Conservation (phyloP, 768 basidiomycete species). For the Boletus subcaerulescens region DNA sequence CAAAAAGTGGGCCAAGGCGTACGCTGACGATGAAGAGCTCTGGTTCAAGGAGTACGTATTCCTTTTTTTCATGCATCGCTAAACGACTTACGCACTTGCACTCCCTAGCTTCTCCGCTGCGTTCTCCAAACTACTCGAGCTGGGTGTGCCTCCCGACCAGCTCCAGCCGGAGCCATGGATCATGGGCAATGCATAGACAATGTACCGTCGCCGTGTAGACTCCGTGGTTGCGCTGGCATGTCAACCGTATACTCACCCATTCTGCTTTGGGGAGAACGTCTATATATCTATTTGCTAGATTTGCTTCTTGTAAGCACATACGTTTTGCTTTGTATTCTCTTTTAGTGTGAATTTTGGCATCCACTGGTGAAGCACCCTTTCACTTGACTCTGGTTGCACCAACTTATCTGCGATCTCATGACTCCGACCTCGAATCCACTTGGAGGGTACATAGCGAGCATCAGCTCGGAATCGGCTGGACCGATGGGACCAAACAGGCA, state of each 20-base stretch:
- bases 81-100: not conserved
- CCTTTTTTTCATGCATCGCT: not conserved
- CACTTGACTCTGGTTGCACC: too few relatives aligned
- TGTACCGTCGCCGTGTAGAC: too few relatives aligned
- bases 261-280: not conserved
- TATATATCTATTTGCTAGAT: not conserved
- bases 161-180: conserved; percentile 76
- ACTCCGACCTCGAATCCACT: too few relatives aligned
- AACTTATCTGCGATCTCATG: too few relatives aligned
- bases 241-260: not conserved
- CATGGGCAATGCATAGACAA: conserved; percentile 40
- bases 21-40: conserved; percentile 78
- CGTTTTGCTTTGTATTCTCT: not conserved
- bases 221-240: not conserved
- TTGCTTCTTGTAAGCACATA: not conserved
- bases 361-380: too few relatives aligned
- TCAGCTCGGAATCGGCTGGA: too few relatives aligned
- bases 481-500: too few relatives aligned
- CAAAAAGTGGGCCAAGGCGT: conserved; percentile 83
- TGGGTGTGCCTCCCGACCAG: conserved; percentile 86
- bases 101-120: conserved; percentile 72
- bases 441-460: too few relatives aligned
- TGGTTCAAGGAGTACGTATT: conserved; percentile 90
- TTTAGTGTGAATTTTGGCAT: too few relatives aligned
- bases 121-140: conserved; percentile 80